Conservation (phyloP, 2,329 filamentous ascomycete genomes). For the Dactylonectria macrodidyma region DNA sequence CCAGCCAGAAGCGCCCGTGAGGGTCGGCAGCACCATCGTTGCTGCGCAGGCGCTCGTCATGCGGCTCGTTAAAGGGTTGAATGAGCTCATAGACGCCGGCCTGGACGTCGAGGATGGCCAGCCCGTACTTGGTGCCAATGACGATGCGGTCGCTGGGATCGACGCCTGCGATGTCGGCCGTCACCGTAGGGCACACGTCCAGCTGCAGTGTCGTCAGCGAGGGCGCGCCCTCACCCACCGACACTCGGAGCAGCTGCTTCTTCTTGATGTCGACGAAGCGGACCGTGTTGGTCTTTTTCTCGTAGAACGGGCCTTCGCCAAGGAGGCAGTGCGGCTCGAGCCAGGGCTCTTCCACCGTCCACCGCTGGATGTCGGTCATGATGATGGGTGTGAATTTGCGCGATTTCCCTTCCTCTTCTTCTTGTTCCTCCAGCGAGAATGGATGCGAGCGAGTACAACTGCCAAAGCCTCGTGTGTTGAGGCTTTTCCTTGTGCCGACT, state of each 20-base stretch:
- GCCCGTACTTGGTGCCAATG: constrained; percentile 85
- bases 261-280: constrained; percentile 89
- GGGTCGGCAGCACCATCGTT: constrained; percentile 90
- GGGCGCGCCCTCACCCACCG: constrained; percentile 73
- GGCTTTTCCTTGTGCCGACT: constrained; percentile 20
- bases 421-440: not conserved
- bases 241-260: constrained; percentile 79
- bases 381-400: not conserved
- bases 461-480: not conserved
- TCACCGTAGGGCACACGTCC: constrained; percentile 73
- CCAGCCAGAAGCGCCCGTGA: constrained; percentile 86
- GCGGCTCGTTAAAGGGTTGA: constrained; percentile 60
- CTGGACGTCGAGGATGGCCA: constrained; percentile 81
- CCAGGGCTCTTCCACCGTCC: constrained; percentile 68
- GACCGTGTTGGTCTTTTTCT: constrained; percentile 74
- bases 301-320: constrained; percentile 83
- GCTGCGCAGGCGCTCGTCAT: constrained; percentile 71
- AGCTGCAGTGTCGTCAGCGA: constrained; percentile 75
- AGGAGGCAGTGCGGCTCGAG: constrained; percentile 75
- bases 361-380: constrained; percentile 62
- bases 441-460: not conserved
- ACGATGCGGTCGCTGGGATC: constrained; percentile 77
- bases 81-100: constrained; percentile 69
- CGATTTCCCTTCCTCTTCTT: not conserved
- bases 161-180: constrained; percentile 81